Evolutionary conservation across 345 rosid species (phyloP), one percentile per base, ranked within the genome.

Genomic region (Fremontodendron californicum): DNA sequence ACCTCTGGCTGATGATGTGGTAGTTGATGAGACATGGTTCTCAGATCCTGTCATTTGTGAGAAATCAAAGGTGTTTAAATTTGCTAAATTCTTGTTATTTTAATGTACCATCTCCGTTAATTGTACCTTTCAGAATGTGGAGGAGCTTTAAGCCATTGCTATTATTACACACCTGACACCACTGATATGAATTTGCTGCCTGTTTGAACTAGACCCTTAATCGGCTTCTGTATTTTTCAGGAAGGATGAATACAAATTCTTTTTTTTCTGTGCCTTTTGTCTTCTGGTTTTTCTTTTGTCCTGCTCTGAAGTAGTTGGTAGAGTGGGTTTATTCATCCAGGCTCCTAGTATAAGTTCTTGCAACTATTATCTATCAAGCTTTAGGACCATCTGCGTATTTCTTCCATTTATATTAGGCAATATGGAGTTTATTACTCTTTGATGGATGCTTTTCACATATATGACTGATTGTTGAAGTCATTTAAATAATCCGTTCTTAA

Each of bases 21-120:
- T 68, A 2, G 73, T 45, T 13, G 73, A 68, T 45, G 73, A 68
- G 55, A 68, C 73, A 13, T 45, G 73, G 73, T 68, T 68, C 73
- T 68, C 55, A 0, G 73, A 68, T 45, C 55, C 73, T 25, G 55
- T 2, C 45, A 0, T 68, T 15, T 68, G 37, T 45, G 37, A 45
- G 54, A 27, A 68, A 43, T 43, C 55, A 45, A 45, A 45, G 73
- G 73, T 68, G 3, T 68, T 4, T 45, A 5, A 6, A 23, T 25
- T 13, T 68, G 55, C 55, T 68, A 25, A 45, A 27, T 45, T 63
- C 11, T 40, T 40, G 6, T 21, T n/a, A 40, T 40, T 40, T 21
- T 2, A 16, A 1, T 39, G 16, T 9, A 9, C 48, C 70, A 54
- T 54, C 60, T 65, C 37, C 13, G 1, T 27, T 29, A 27, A 1